Base-by-base conservation (phyloP, 2,329 filamentous ascomycete species). In the Cryphonectria japonica region DNA sequence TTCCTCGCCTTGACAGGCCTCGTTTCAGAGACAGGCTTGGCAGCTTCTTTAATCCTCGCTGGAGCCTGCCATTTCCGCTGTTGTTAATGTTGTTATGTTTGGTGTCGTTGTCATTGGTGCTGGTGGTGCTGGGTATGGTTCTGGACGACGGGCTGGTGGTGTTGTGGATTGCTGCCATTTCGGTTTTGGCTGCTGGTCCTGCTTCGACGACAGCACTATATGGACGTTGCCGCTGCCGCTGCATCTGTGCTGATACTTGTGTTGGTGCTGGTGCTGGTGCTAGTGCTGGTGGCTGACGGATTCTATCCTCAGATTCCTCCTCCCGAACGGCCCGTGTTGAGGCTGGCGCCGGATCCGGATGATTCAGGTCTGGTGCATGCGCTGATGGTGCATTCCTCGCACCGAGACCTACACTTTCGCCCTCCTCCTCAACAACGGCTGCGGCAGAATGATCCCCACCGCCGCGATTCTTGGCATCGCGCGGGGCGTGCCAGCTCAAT, bases 381-480 rank as follows among this genome's bases (percentile, higher is more conserved):
- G 22, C 76, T 16, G 76, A 34, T 26, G 66, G 62, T 26, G 63
- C 63, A 52, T 66, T 50, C 29, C 67, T 68, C 29, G 41, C 67
- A 52, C 57, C 41, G 32, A 63, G 14, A 14, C 19, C 59, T 29
- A 8, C 37, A 11, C 22, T 19, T 22, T 50, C 46, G 22, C 19
- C 46, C 7, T 50, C 46, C 7, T n/a, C 46, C 19, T 41, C 16
- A 13, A 3, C 16, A 26, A 50, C 63, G 16, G 43, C 63, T n/a
- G 63, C 63, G 43, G 32, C 26, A 50, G 22, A 9, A 50, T 11
- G 46, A 50, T 50, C 43, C 19, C 32, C 19, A 34, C 46, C 32
- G 34, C 50, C 32, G 22, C n/a, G 50, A 13, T 67, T 37, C 52
- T 52, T 43, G 22, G 65, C 50, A 59, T 22, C 37, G 14, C n/a